Evolutionary conservation across 257 asterid species (phyloP), one percentile per base, ranked within the genome.

Genomic region (Salvia rosmarinus): DNA sequence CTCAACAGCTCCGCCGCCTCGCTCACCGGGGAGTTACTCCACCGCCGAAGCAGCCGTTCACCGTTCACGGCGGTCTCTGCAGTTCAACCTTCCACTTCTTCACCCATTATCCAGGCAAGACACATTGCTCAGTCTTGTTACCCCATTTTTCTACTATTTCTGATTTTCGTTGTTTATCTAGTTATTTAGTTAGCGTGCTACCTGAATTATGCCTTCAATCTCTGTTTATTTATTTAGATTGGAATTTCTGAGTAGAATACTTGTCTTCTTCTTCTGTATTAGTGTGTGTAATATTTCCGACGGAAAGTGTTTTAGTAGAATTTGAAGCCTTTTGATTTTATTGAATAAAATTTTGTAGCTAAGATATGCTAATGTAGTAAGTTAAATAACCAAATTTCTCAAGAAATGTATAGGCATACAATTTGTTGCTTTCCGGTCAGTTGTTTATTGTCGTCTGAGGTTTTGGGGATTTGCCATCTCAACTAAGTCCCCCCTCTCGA

Each of bases 71-170:
- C 84, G 40, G 58, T 73, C 35, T 50, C 85, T 50, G 74, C 90
- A 12, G 81, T 80, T 12, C 80, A 71, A 35, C 79, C 84, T 75
- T 79, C 90, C 56, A 59, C 88, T 39, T 73, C 84, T 54, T 68
- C 96, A 47, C 85, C 96, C 70, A 77, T 79, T 54, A 80, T 88
- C 64, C 95, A 92, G 96, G 98, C 67, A 83, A 72, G 72, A 39
- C 44, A 42, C 17, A 50, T 5, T 59, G 58, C 6, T n/a, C n/a
- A n/a, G n/a, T n/a, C n/a, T n/a, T n/a, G n/a, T n/a, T 42, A 28
- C 43, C 21, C 67, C 17, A 10, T 10, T 71, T 46, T 34, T 58
- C 39, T 43, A 32, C 1, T 51, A 62, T 52, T 44, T 67, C 43
- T 35, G 14, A 35, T 25, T 61, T 14, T 61, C 20, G 1, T 39